These are phyloP conservation scores for Acacia acuminata DNA, from an alignment of 306 rosid species.

Conservation along the genomic window DNA sequence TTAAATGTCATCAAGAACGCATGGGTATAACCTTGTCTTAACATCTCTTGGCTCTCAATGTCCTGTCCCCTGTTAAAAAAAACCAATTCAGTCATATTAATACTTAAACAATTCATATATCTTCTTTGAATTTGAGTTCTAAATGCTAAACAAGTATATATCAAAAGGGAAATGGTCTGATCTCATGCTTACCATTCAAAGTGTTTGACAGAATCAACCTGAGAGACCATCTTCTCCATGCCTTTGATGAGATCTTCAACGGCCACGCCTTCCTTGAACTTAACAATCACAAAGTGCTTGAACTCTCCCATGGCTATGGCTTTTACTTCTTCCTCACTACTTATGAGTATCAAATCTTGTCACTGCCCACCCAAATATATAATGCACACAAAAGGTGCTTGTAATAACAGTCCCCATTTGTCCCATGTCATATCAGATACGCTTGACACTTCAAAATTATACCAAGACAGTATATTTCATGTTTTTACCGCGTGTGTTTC, in stretches of 20 bases:
- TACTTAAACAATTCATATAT: background rate
- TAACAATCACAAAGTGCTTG: conserved; percentile 80
- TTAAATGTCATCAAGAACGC: conserved; percentile 79
- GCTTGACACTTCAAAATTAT: background rate
- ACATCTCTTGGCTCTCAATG: conserved; percentile 66
- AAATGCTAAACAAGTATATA: background rate
- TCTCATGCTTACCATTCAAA: conserved; percentile 63
- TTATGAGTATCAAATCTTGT: conserved; percentile 27
- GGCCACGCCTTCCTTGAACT: conserved; percentile 74
- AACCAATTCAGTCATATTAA: background rate
- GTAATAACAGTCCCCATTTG: conserved; percentile 40
- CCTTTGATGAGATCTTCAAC: conserved; percentile 65
- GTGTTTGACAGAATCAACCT: conserved; percentile 66
- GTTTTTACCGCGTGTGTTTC: background rate
- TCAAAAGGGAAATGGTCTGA: background rate
- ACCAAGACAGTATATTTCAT: background rate
- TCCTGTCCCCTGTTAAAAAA: conserved; percentile 68
- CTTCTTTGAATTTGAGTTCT: background rate
- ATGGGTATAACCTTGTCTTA: conserved; percentile 88
- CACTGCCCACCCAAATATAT: conserved; percentile 38
- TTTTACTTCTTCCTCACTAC: background rate
- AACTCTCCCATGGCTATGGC: conserved; percentile 63
- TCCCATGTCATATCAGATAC: conserved; percentile 12
- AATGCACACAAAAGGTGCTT: conserved; percentile 3
- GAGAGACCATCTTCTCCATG: conserved; percentile 63